phyloP scores from a whole-genome alignment of 2,329 filamentous ascomycete genomes.

The Rhynchosporium graminicola region DNA sequence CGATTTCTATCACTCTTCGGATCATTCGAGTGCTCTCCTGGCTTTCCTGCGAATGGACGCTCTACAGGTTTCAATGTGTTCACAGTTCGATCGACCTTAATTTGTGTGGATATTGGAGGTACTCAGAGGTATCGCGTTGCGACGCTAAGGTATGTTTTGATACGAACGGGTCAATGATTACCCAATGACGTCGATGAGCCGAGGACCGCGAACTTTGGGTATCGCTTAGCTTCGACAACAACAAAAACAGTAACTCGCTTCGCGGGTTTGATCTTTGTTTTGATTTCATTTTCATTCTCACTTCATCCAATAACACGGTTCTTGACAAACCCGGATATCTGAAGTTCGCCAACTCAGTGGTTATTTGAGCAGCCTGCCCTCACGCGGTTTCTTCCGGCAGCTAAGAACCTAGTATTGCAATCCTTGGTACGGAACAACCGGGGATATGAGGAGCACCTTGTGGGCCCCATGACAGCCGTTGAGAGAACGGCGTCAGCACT shows the following conservation, averaged over 20 bases:
- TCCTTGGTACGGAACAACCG: not conserved
- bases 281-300: not conserved
- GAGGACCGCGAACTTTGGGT: not conserved
- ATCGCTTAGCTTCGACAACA: not conserved
- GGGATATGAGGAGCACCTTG: slow-evolving; percentile 3
- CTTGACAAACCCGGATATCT: not conserved
- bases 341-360: not conserved
- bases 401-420: slow-evolving; percentile 5
- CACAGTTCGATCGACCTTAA: slow-evolving; percentile 23
- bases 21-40: not conserved
- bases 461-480: not conserved
- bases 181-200: slow-evolving; percentile 1
- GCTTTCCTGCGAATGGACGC: not conserved
- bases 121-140: not conserved
- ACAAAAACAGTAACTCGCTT: not conserved
- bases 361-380: not conserved
- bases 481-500: not conserved
- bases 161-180: slow-evolving; percentile 1
- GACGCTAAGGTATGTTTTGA: slow-evolving; percentile 6
- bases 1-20: not conserved
- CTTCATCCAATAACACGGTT: not conserved
- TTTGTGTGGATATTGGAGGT: no score
- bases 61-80: slow-evolving; percentile 10
- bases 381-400: slow-evolving; percentile 7
- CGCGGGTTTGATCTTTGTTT: not conserved